Base-by-base conservation (phyloP, 2,329 filamentous ascomycete genomes). In the Bipolaris zeicola region DNA sequence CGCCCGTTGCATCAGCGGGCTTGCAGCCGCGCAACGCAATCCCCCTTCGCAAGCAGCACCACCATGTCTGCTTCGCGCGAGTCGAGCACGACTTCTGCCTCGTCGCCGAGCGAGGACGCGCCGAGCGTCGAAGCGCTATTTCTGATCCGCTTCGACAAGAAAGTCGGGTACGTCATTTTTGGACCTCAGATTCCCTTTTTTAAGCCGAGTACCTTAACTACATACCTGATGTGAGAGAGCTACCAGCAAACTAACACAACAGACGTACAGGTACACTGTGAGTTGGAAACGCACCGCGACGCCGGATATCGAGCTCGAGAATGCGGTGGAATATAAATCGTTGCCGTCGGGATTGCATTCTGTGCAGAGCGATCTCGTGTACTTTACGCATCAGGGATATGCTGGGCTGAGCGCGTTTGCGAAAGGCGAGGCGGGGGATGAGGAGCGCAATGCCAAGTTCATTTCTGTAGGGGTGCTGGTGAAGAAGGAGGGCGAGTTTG, bases 271-370 rank as follows among this genome's bases (percentile, higher is more conserved):
- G 64, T 89, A 89, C 72, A 96, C 92, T 43, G 89, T 98, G 71
- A 86, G 87, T 34, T 98, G 95, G 95, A 92, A 96, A 76, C 87
- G 86, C 64, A 86, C 89, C 11, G 78, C 86, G 1, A 78, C 86
- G 1, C 82, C 87, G 13, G 87, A 86, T 46, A 83, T 94, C 78
- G 82, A 85, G 76, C 84, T 98, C 46, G 91, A 96, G 66, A 92
- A 92, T 52, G 87, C 90, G 22, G 92, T 97, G 69, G 95, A 99
- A 78, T 99, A 92, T 84, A 98, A 97, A 78, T 96, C 92, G 60
- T 83, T 99, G 44, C 95, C 95, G 2, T 98, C 94, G 0, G 95
- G 95, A 22, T 78, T 97, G 47, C 95, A 99, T 78, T 90, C 91
- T 55, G 91, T 98, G 18, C 82, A 88, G 31, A 87, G 93, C 64